Percentiles rank a stretch among this genome's conserved stretches.
Conservation (phyloP, 2,329 filamentous ascomycete species). For the Phyllosticta paracitricarpa region DNA sequence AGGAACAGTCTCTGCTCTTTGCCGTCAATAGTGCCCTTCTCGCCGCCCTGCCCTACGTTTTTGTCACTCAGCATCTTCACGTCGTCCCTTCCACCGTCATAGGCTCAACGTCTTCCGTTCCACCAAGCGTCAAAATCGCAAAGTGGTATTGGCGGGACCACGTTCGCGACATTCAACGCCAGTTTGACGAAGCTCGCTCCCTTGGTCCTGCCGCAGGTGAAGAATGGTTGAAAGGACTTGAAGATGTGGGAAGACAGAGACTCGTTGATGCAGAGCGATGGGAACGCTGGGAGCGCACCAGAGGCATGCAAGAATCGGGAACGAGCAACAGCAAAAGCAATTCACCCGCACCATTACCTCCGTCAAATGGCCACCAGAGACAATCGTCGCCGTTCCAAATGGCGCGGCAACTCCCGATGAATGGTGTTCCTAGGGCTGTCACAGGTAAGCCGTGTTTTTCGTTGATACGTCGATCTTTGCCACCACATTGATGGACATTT, state of each 20-base stretch:
- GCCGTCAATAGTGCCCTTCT: conserved; percentile 53
- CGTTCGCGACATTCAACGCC: conserved; percentile 50
- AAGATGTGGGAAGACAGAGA: conserved; percentile 49
- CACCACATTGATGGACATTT: neutral
- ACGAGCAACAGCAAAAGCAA: neutral
- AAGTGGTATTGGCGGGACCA: conserved; percentile 59
- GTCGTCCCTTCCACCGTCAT: conserved; percentile 49
- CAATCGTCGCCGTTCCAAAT: neutral
- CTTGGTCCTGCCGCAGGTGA: conserved; percentile 59
- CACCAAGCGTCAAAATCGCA: conserved; percentile 41
- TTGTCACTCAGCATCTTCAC: conserved; percentile 52
- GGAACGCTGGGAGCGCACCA: conserved; percentile 59
- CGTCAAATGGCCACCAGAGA: neutral
- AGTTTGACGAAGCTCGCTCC: conserved; percentile 54
- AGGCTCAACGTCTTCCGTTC: conserved; percentile 40
- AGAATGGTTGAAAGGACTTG: conserved; percentile 72
- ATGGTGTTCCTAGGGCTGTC: conserved; percentile 9
- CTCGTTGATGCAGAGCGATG: conserved; percentile 56
- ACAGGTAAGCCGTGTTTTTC: neutral
- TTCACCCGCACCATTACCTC: neutral
- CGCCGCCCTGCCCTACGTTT: conserved; percentile 59
- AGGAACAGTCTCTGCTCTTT: conserved; percentile 63
- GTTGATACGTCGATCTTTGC: neutral
- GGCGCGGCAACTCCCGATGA: conserved; percentile 6
- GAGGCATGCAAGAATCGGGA: conserved; percentile 2